Percentiles rank a stretch among this genome's conserved stretches.
Evolutionary conservation across 1,139 yeast species (phyloP).

Genomic region (Yamadazyma diddensiae): DNA sequence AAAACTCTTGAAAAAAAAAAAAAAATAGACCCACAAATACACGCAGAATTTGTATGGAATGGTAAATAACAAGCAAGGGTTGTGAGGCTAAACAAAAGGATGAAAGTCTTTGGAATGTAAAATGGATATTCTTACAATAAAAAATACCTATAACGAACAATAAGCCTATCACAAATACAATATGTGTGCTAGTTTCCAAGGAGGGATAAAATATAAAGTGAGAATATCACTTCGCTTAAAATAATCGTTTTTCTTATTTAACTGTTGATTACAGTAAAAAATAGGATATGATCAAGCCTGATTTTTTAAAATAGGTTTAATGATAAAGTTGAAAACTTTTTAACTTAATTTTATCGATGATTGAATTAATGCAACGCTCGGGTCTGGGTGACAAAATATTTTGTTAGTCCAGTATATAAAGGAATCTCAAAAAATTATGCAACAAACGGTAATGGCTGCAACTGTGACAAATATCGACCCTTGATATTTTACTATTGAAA

Average conservation of each 20-base stretch:
- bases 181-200: conserved; percentile 1
- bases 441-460: background rate
- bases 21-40: conserved; percentile 3
- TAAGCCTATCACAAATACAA: conserved; percentile 1
- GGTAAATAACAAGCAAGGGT: conserved; percentile 1
- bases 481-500: too few relatives aligned
- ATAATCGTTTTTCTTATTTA: conserved; percentile 1
- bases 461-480: background rate
- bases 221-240: conserved; percentile 1
- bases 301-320: too few relatives aligned
- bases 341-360: background rate
- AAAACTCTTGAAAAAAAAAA: conserved; percentile 1
- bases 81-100: background rate
- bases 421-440: background rate
- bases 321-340: too few relatives aligned
- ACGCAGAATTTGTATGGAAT: background rate
- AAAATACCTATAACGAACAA: conserved; percentile 1
- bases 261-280: too few relatives aligned
- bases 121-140: background rate
- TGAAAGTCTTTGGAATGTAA: background rate
- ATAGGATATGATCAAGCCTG: too few relatives aligned
- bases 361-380: background rate
- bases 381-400: background rate
- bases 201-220: background rate
- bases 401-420: background rate